A percentile compares a stretch with the other conserved stretches of the same genome.
phyloP scores from a whole-genome alignment of 1,284 basidiomycete species.

The Boletellus deceptivus region DNA sequence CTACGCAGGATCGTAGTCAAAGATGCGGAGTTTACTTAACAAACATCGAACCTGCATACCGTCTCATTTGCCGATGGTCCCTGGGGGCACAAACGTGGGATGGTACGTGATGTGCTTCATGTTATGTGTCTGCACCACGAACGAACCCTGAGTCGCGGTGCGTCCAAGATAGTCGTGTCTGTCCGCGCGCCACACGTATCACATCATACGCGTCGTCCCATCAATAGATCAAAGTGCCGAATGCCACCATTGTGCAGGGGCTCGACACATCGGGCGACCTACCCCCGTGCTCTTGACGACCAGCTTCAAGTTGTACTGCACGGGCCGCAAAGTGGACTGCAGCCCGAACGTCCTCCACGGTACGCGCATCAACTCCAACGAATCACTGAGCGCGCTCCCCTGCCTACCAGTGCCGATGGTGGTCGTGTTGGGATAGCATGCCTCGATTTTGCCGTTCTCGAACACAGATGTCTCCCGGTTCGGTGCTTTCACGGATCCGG shows the following conservation, averaged over 20 bases:
- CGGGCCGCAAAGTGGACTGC: constrained; percentile 31
- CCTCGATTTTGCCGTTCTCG: constrained; percentile 40
- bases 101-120: too few relatives aligned
- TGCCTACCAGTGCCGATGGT: constrained; percentile 12
- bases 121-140: too few relatives aligned
- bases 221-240: too few relatives aligned
- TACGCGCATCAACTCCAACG: constrained; percentile 29
- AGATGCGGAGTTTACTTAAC: not conserved
- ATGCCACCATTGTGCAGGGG: too few relatives aligned
- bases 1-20: constrained; percentile 16
- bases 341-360: constrained; percentile 38
- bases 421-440: constrained; percentile 18
- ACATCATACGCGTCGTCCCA: too few relatives aligned
- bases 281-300: constrained; percentile 53
- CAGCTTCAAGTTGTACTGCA: constrained; percentile 40
- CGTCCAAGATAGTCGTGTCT: too few relatives aligned
- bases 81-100: too few relatives aligned
- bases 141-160: too few relatives aligned
- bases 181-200: too few relatives aligned
- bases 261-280: too few relatives aligned
- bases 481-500: constrained; percentile 40
- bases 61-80: too few relatives aligned
- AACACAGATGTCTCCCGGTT: constrained; percentile 43
- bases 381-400: constrained; percentile 17
- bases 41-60: constrained; percentile 1